Conservation (phyloP, 129 eudicot genomes). For the Helianthus annuus region DNA sequence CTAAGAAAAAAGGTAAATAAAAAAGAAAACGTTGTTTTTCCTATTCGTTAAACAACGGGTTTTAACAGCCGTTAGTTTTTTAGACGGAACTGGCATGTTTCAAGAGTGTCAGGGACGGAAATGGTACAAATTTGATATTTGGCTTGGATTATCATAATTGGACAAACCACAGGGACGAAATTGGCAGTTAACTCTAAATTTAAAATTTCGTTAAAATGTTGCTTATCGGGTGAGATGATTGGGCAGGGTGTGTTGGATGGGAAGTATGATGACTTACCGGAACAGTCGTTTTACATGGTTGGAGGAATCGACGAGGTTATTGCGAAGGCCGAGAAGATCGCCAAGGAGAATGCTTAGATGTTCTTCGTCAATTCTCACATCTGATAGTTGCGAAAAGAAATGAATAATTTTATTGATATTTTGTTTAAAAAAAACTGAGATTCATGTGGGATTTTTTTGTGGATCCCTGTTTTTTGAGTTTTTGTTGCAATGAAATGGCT, state of each 20-base stretch:
- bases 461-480: constrained; percentile 9
- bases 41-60: too few species aligned
- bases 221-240: not conserved
- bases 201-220: not conserved
- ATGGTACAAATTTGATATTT: too few species aligned
- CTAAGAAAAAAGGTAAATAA: too few species aligned
- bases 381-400: not conserved
- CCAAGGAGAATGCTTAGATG: constrained; percentile 33
- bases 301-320: constrained; percentile 30
- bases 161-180: too few species aligned
- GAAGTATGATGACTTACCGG: constrained; percentile 22
- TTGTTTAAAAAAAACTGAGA: not conserved
- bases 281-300: constrained; percentile 29
- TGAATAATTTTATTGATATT: constrained; percentile 1
- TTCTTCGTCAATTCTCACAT: not conserved
- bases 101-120: too few species aligned
- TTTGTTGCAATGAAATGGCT: not conserved
- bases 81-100: too few species aligned
- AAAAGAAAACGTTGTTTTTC: too few species aligned
- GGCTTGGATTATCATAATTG: too few species aligned
- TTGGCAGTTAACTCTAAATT: too few species aligned
- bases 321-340: constrained; percentile 29
- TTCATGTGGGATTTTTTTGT: not conserved
- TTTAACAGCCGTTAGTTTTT: too few species aligned
- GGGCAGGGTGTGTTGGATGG: constrained; percentile 22